Evolutionary conservation across 225 moss, liverwort and hornwort genomes (phyloP).

Genomic region (Takakia lepidozioides): DNA sequence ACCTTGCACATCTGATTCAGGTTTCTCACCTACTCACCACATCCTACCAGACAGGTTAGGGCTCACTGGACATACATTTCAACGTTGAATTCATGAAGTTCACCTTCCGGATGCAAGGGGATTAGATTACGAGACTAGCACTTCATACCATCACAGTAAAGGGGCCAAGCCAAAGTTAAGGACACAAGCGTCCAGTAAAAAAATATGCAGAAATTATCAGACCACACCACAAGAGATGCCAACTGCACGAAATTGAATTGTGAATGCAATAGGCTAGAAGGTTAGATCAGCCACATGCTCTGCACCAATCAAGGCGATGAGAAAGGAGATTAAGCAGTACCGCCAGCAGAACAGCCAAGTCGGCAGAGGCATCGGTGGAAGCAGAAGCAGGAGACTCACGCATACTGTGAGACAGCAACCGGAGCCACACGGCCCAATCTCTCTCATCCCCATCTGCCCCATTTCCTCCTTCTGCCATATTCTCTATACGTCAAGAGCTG

Average conservation of each 20-base stretch:
- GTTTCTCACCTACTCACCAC: conserved; percentile 43
- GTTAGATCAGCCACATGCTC: no score
- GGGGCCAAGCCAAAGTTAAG: no score
- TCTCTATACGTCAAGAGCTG: no score
- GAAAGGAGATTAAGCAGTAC: conserved; percentile 18
- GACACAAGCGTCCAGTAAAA: no score
- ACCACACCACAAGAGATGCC: no score
- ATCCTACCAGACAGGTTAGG: not conserved
- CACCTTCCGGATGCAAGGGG: not conserved
- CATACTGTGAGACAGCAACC: conserved; percentile 73
- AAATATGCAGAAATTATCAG: no score
- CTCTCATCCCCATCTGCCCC: conserved; percentile 26
- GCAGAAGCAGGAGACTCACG: conserved; percentile 51
- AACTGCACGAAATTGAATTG: no score
- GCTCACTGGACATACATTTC: not conserved
- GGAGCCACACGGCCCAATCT: conserved; percentile 66
- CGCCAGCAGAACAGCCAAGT: conserved; percentile 60
- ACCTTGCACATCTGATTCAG: conserved; percentile 54
- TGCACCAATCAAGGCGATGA: not conserved
- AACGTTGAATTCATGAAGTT: not conserved
- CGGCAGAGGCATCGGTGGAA: conserved; percentile 50
- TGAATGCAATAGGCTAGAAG: no score
- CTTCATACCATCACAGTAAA: not conserved
- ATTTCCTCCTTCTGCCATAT: conserved; percentile 9
- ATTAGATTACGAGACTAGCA: not conserved